Evolutionary conservation across 1,139 yeast species (phyloP).

Genomic region (Scheffersomyces titani): DNA sequence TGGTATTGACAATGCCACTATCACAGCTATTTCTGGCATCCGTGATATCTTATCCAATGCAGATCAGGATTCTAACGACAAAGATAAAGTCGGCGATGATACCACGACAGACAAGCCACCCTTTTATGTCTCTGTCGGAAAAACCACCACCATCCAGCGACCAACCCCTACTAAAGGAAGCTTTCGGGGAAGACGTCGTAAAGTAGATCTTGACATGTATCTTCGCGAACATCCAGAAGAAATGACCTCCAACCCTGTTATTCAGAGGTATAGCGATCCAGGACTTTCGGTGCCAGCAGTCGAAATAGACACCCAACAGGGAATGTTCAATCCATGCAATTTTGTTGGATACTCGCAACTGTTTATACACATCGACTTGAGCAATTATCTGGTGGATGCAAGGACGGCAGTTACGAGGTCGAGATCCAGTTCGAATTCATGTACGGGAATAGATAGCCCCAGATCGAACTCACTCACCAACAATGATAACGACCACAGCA

Average conservation of each 20-base stretch:
- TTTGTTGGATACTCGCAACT: not conserved
- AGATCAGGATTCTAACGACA: not conserved
- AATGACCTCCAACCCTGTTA: not conserved
- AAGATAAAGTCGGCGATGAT: not conserved
- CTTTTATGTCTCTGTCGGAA: not conserved
- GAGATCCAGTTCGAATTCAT: not conserved
- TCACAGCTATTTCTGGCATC: not conserved
- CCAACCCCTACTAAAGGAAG: not conserved
- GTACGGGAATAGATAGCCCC: not conserved
- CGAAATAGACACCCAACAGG: not conserved
- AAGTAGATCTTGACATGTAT: not conserved
- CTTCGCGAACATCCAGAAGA: not conserved
- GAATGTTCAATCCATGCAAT: not conserved
- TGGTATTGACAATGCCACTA: not conserved
- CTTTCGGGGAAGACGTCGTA: not conserved
- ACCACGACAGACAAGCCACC: not conserved
- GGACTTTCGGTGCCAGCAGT: not conserved
- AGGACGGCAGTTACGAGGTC: not conserved
- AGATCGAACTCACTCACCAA: not conserved
- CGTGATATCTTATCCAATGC: not conserved
- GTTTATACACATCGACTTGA: not conserved
- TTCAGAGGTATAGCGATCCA: not conserved
- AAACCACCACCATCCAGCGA: not conserved
- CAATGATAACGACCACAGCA: not conserved
- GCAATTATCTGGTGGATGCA: not conserved